These are phyloP conservation scores for Naganishia cerealis DNA, from an alignment of 1,284 basidiomycete genomes.

Conservation along the genomic window DNA sequence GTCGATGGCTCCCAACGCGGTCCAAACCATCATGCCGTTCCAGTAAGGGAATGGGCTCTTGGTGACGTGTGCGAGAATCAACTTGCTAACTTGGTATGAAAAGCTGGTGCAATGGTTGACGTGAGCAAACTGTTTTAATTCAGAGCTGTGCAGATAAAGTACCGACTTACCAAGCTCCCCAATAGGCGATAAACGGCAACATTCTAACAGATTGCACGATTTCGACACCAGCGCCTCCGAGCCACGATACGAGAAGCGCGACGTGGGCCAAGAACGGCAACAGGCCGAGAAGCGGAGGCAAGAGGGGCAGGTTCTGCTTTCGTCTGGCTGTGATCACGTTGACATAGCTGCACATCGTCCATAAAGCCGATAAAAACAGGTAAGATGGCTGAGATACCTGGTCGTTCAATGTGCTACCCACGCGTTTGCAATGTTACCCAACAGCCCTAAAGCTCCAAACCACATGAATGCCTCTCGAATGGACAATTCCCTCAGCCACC, in stretches of 20 bases:
- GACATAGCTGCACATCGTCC: constrained; percentile 60
- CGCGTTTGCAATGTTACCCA: constrained; percentile 78
- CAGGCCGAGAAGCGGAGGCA: constrained; percentile 69
- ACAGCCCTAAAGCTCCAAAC: constrained; percentile 71
- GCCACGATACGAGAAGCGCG: constrained; percentile 73
- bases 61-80: constrained; percentile 92
- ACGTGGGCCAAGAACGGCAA: constrained; percentile 75
- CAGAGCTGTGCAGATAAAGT: constrained; percentile 1
- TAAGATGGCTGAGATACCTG: neutral
- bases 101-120: constrained; percentile 40
- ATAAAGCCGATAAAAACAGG: neutral
- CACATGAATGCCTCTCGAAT: constrained; percentile 87
- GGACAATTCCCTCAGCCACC: constrained; percentile 59
- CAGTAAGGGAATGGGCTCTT: constrained; percentile 79
- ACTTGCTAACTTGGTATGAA: constrained; percentile 71
- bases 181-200: constrained; percentile 82
- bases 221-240: constrained; percentile 64
- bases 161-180: constrained; percentile 68
- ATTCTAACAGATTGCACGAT: constrained; percentile 63
- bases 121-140: neutral
- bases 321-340: constrained; percentile 67
- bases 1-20: constrained; percentile 73
- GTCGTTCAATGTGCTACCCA: constrained; percentile 43
- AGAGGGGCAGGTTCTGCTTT: constrained; percentile 56
- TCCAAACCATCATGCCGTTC: constrained; percentile 85